These are phyloP conservation scores for Pascua guehoae DNA, from an alignment of 1,284 basidiomycete species.

Conservation along the genomic window DNA sequence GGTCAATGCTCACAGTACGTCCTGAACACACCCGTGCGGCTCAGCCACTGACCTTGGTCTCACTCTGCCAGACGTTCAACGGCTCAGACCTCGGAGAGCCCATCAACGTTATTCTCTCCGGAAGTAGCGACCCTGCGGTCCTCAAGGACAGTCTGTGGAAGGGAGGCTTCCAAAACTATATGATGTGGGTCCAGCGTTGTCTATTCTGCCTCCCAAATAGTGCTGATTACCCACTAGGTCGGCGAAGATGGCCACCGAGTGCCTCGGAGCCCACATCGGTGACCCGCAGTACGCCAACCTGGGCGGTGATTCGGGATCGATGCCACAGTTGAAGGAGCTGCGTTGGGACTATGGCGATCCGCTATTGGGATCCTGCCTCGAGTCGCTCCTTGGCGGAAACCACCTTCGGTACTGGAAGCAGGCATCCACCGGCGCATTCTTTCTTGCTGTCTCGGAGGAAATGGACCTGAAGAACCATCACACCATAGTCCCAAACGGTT, in stretches of 20 bases:
- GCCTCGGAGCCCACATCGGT: constrained; percentile 74
- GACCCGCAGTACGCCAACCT: constrained; percentile 69
- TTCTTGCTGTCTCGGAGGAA: constrained; percentile 77
- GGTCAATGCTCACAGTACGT: too few species aligned
- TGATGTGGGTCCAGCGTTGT: constrained; percentile 53
- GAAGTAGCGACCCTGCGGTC: constrained; percentile 67
- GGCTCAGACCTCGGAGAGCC: constrained; percentile 67
- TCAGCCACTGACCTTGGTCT: too few species aligned
- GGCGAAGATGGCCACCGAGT: constrained; percentile 57
- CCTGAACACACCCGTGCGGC: too few species aligned
- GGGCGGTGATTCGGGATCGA: constrained; percentile 75
- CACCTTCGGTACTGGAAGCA: constrained; percentile 90
- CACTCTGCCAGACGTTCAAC: too few species aligned
- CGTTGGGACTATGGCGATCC: constrained; percentile 76
- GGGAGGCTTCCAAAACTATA: constrained; percentile 81
- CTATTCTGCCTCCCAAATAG: neutral
- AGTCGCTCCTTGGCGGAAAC: constrained; percentile 80
- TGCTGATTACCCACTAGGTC: constrained; percentile 17
- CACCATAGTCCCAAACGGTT: constrained; percentile 60
- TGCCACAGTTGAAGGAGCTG: constrained; percentile 71
- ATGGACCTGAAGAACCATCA: constrained; percentile 60
- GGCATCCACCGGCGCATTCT: constrained; percentile 66
- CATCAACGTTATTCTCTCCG: constrained; percentile 78
- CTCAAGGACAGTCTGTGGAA: constrained; percentile 60
- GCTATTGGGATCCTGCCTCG: constrained; percentile 70